Percentiles rank a stretch among this genome's conserved stretches.
Evolutionary conservation across 345 rosid genomes (phyloP).

Genomic region (Euphorbia lathyris): DNA sequence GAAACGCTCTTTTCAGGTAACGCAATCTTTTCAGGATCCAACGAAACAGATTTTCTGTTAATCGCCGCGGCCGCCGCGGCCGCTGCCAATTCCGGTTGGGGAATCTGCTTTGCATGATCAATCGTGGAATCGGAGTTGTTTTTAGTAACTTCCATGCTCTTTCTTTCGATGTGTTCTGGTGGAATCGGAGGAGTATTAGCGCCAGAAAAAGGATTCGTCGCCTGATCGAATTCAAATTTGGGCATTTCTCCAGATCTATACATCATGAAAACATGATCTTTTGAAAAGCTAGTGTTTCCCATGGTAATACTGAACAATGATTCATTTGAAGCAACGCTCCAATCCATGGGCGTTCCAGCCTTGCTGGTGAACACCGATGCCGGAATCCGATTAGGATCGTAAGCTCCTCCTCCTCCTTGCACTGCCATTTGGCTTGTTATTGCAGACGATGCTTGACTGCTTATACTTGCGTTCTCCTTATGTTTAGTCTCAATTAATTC

Average conservation of each 20-base stretch:
- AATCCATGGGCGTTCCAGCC: conserved; percentile 46
- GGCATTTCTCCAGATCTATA: conserved; percentile 55
- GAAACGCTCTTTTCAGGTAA: conserved; percentile 16
- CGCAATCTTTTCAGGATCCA: conserved; percentile 7
- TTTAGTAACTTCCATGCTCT: background rate
- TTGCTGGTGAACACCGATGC: conserved; percentile 48
- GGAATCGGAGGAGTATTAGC: conserved; percentile 11
- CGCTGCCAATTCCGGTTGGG: background rate
- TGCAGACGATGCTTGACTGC: background rate
- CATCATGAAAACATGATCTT: conserved; percentile 44
- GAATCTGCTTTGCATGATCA: background rate
- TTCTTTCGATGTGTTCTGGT: conserved; percentile 20
- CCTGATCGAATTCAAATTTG: conserved; percentile 32
- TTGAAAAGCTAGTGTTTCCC: conserved; percentile 52
- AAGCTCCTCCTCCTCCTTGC: conserved; percentile 26
- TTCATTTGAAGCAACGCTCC: conserved; percentile 91
- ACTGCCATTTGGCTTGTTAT: background rate
- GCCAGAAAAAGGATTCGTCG: background rate
- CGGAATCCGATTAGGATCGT: conserved; percentile 72
- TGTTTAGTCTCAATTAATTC: background rate
- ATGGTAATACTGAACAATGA: conserved; percentile 80
- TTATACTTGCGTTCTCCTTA: background rate
- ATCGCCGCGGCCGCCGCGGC: too few relatives aligned
- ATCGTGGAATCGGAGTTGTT: background rate
- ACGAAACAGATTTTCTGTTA: background rate